Evolutionary conservation across 345 rosid species (phyloP).

Genomic region (sweet orange (Citrus sinensis)): DVS_A1.0 CM039165.1:3575501-3576000

Average conservation of each 20-base stretch:
- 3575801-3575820: neutral
- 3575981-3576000: too few species aligned
- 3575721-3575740: neutral
- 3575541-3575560: neutral
- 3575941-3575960: too few species aligned
- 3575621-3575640: neutral
- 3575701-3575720: neutral
- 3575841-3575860: neutral
- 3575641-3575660: neutral
- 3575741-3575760: neutral
- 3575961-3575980: too few species aligned
- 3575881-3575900: neutral
- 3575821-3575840: neutral
- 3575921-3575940: too few species aligned
- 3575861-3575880: neutral
- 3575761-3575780: neutral
- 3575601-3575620: neutral
- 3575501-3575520: neutral
- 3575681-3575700: neutral
- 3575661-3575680: neutral
- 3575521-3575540: neutral
- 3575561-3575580: neutral
- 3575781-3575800: neutral
- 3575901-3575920: too few species aligned
- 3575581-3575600: neutral